Conservation (phyloP, 2,329 filamentous ascomycete genomes). For the Cryphonectria naterciae region DNA sequence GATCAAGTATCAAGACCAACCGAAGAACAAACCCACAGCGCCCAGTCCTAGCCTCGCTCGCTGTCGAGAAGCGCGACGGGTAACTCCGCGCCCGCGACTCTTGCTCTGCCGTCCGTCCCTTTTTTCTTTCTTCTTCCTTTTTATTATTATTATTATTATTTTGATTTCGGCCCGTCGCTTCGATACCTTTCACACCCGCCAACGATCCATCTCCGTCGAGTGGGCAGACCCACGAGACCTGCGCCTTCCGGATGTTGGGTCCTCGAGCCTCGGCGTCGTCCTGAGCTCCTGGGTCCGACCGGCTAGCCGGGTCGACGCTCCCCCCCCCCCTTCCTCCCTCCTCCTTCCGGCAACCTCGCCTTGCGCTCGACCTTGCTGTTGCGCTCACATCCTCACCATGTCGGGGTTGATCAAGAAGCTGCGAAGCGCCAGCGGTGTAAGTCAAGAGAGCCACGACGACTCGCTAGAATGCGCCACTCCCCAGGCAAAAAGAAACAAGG, state of each 20-base stretch:
- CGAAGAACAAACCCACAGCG: not conserved
- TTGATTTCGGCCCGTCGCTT: not conserved
- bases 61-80: not conserved
- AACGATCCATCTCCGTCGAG: constrained; percentile 8
- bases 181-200: not conserved
- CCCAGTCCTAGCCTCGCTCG: not conserved
- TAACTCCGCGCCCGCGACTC: not conserved
- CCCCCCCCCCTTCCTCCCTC: constrained; percentile 10
- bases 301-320: constrained; percentile 25
- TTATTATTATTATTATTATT: not conserved
- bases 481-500: not conserved
- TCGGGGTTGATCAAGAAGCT: constrained; percentile 63
- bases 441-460: constrained; percentile 37
- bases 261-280: constrained; percentile 20
- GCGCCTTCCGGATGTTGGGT: constrained; percentile 28
- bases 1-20: not conserved
- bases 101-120: not conserved
- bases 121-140: not conserved
- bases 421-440: constrained; percentile 58
- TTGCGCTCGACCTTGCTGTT: not conserved
- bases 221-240: constrained; percentile 20
- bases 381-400: constrained; percentile 44
- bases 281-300: constrained; percentile 27
- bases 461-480: constrained; percentile 14
- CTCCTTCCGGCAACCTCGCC: constrained; percentile 5